These are phyloP conservation scores for Aegilops sharonensis DNA, from an alignment of 176 grass and related monocot genomes.

Conservation along the genomic window DNA sequence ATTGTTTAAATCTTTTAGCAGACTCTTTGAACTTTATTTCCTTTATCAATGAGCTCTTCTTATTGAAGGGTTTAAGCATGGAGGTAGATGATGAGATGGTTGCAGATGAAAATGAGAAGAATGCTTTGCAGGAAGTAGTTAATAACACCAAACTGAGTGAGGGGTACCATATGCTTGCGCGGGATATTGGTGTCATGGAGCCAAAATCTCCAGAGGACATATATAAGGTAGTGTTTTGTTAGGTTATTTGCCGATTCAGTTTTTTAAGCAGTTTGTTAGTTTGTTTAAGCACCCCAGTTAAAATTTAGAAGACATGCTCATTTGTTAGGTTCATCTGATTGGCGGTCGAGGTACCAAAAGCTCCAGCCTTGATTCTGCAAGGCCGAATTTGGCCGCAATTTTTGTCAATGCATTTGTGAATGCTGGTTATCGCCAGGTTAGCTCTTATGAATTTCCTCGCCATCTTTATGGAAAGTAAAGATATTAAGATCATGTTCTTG, in stretches of 20 bases:
- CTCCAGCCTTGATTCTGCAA: slow-evolving; percentile 92
- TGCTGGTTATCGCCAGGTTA: slow-evolving; percentile 96
- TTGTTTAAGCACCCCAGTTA: not conserved
- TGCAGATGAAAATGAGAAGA: slow-evolving; percentile 63
- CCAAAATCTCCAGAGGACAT: slow-evolving; percentile 71
- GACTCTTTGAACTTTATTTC: not conserved
- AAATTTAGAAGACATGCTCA: not conserved
- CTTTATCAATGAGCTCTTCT: not conserved
- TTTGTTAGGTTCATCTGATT: slow-evolving; percentile 68
- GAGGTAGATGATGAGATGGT: slow-evolving; percentile 79
- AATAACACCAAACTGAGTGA: slow-evolving; percentile 57
- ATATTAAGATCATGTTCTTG: slow-evolving; percentile 20
- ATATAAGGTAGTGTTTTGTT: slow-evolving; percentile 50
- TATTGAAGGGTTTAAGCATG: slow-evolving; percentile 53
- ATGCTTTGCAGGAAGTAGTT: slow-evolving; percentile 52
- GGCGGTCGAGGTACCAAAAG: slow-evolving; percentile 56
- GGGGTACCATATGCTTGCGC: slow-evolving; percentile 62
- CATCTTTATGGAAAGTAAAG: not conserved
- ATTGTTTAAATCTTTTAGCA: not conserved
- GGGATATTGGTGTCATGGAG: slow-evolving; percentile 77
- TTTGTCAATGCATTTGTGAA: slow-evolving; percentile 99
- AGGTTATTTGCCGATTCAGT: not conserved
- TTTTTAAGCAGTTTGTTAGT: not conserved
- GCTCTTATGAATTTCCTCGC: slow-evolving; percentile 23
- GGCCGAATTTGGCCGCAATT: slow-evolving; percentile 86